phyloP scores from a whole-genome alignment of 306 rosid genomes.

The Citrullus amarus region DNA sequence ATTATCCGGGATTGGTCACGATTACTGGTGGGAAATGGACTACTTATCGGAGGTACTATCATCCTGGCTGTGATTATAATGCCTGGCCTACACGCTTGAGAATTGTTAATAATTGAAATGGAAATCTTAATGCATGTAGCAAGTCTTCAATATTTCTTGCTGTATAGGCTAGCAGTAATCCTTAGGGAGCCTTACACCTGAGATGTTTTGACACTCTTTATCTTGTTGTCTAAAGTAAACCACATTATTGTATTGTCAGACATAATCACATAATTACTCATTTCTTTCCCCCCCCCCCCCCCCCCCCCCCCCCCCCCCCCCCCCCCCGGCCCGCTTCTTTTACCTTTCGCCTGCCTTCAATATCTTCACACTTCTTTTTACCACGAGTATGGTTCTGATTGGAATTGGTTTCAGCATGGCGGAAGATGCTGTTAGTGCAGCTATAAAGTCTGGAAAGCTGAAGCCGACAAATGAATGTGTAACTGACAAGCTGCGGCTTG shows the following conservation, averaged over 20 bases:
- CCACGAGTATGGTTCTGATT: slow-evolving; percentile 19
- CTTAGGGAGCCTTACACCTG: not conserved
- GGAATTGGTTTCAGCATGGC: slow-evolving; percentile 73
- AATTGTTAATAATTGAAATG: slow-evolving; percentile 3
- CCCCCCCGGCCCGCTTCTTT: too few relatives aligned
- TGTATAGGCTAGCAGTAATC: not conserved
- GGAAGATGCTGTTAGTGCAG: slow-evolving; percentile 93
- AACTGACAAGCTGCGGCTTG: slow-evolving; percentile 45
- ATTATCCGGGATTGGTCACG: slow-evolving; percentile 94
- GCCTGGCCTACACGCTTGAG: slow-evolving; percentile 11
- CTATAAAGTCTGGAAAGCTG: slow-evolving; percentile 88
- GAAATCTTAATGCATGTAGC: not conserved
- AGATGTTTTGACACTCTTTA: not conserved
- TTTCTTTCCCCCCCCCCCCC: not conserved
- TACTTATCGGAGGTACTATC: slow-evolving; percentile 83
- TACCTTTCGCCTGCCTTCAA: slow-evolving; percentile 11
- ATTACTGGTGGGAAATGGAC: slow-evolving; percentile 99
- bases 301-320: too few relatives aligned
- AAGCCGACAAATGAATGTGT: slow-evolving; percentile 50
- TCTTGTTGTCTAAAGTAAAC: not conserved
- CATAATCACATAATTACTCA: not conserved
- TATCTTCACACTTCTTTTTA: slow-evolving; percentile 5
- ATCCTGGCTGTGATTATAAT: slow-evolving; percentile 9
- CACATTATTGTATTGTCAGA: not conserved
- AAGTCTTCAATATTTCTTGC: not conserved